Conservation (phyloP, 352 stramenopile species). For the Plasmopara viticola region DNA sequence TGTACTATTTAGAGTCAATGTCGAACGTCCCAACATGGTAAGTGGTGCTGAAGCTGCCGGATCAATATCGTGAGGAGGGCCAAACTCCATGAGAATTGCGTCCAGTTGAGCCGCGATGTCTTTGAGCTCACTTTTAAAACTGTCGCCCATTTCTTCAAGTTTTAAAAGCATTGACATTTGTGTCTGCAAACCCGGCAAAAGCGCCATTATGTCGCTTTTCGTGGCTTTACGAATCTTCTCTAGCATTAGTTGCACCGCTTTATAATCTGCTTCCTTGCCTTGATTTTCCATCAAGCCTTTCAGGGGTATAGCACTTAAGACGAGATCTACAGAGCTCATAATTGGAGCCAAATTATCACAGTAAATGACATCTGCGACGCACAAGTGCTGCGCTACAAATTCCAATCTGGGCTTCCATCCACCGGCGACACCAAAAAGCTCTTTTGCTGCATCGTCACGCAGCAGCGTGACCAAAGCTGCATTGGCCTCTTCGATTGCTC, state of each 20-base stretch:
- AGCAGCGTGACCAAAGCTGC: constrained; percentile 30
- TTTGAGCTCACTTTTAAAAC: constrained; percentile 50
- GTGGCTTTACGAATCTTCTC: constrained; percentile 78
- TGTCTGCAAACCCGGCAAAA: constrained; percentile 54
- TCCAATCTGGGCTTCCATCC: constrained; percentile 76
- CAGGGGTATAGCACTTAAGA: constrained; percentile 65
- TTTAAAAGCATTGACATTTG: constrained; percentile 48
- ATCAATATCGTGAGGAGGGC: constrained; percentile 9
- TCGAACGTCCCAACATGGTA: background rate
- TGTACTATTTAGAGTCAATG: constrained; percentile 10
- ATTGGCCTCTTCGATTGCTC: constrained; percentile 32
- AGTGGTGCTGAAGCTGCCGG: background rate
- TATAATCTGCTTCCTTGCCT: constrained; percentile 66
- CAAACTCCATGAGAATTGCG: constrained; percentile 32
- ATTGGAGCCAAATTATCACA: constrained; percentile 40
- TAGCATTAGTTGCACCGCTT: constrained; percentile 62
- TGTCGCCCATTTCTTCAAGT: constrained; percentile 42
- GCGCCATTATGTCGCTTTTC: constrained; percentile 65
- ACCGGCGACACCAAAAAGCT: constrained; percentile 77
- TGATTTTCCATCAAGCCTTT: constrained; percentile 65
- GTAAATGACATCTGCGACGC: constrained; percentile 78
- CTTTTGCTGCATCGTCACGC: constrained; percentile 48
- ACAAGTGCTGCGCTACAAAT: constrained; percentile 52
- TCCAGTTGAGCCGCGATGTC: constrained; percentile 43
- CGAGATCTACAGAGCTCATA: constrained; percentile 22